Evolutionary conservation across 352 stramenopile species (phyloP), one percentile per base, ranked within the genome.

Genomic region (Saprolegnia parasitica): DNA sequence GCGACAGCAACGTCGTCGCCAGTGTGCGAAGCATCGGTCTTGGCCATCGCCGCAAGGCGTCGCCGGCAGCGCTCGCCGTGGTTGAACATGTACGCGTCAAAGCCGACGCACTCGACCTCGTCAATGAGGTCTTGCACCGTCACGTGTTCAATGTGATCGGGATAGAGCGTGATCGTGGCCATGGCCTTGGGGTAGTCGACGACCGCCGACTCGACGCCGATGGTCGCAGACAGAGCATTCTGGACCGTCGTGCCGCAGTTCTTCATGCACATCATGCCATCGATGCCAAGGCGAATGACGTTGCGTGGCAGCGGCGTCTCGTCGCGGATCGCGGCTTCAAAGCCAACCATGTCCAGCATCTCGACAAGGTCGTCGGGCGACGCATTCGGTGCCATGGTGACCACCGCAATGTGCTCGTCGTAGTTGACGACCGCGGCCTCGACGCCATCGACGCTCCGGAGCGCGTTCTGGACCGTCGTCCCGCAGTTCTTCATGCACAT

Each of bases 401-500:
- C 77, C 56, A 72, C 80, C 29, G 77, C 87, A 74, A 77, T 88
- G 29, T 71, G 57, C 26, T 74, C 56, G 29, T n/a, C 23, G 61
- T 71, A 74, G 15, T 23, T 37, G 9, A 80, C 79, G 4, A 74
- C 56, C n/a, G 71, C 78, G 37, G 52, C 39, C 18, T 50, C 16
- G 10, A 84, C 78, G 24, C 75, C 73, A 26, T 73, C 49, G 4
- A 81, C 63, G 16, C 23, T 50, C 9, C n/a, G 13, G 39, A 87
- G 56, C 9, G 78, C 74, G 50, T 78, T 78, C 50, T 65, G 35
- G 0, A 86, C 78, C 23, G 78, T 87, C 16, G 45, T 95, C 46
- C 88, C 90, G 60, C 83, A 83, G 65, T 89, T 90, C 35, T 94
- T 93, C 71, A 90, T 78, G 21, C 78, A 84, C 47, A 79, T 81